Base-by-base conservation (phyloP, 352 stramenopile species). In the Phytophthora kernoviae region DNA sequence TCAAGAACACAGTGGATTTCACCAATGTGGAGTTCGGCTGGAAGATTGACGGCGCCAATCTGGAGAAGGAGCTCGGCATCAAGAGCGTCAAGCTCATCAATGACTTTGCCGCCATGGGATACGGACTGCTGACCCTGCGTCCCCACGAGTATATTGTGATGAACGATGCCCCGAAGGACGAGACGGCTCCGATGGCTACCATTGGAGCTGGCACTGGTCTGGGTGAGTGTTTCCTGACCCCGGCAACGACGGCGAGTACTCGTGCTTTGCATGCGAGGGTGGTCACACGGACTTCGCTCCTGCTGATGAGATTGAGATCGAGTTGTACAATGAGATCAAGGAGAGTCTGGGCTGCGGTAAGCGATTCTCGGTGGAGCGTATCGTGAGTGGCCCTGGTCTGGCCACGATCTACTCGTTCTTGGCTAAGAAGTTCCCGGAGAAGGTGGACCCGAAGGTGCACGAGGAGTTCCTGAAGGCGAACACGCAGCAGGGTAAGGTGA, bases 321-420 rank as follows among this genome's bases (percentile, higher is more conserved):
- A 91, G 65, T 77, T 92, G 42, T 89, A 91, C 71, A 83, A 92
- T 40, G 64, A 86, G 37, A 61, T 90, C 37, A 90, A 89, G 70
- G 77, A 82, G 46, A 73, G 74, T 62, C 96, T 98, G 24, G 66
- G 73, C 3, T 83, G 77, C 51, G 54, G 73, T 10, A 70, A 92
- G 64, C 92, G 96, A 39, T 84, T 99, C 36, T 98, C 94, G 1
- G 84, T 98, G 9, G 97, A 99, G 68, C 90, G 96, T 34, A 89
- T 99, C 46, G 90, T 98, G 12, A 98, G 88, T 54, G 96, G 96
- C 37, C 91, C 68, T n/a, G 96, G 96, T 39, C 72, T 99, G 44
- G 91, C 89, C 32, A 98, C 96, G 71, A 90, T 98, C 39, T 98
- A 98, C 79, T 88, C 98, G 45, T 98, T 98, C 75, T 80, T 98